Conservation (phyloP, 2,329 filamentous ascomycete genomes). For the Endocalyx cinctus region DNA sequence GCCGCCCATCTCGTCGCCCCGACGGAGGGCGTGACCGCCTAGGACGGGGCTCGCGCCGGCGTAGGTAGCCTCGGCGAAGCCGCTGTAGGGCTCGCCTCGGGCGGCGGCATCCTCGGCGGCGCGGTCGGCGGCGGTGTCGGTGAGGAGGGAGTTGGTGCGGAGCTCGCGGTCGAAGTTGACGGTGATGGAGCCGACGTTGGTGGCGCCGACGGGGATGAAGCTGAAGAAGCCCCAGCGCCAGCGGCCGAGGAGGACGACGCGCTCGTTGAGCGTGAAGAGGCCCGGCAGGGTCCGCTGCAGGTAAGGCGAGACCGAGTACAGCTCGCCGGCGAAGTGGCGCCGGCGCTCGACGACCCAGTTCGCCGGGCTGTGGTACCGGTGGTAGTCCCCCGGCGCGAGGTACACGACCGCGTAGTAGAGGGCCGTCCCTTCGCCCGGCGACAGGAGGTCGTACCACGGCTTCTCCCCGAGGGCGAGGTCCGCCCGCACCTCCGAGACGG, state of each 20-base stretch:
- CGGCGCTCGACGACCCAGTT: constrained; percentile 93
- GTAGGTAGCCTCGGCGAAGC: constrained; percentile 91
- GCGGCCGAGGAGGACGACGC: constrained; percentile 84
- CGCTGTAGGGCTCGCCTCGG: constrained; percentile 78
- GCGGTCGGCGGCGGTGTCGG: constrained; percentile 84
- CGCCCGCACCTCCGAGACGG: constrained; percentile 77
- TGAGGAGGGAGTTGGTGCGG: constrained; percentile 85
- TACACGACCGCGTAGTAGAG: constrained; percentile 96
- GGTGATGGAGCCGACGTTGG: constrained; percentile 94
- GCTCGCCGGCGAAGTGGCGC: constrained; percentile 94
- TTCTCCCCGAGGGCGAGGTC: constrained; percentile 71
- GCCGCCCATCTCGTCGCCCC: constrained; percentile 96
- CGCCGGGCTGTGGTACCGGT: constrained; percentile 93
- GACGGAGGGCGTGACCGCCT: constrained; percentile 74
- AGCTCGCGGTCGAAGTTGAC: constrained; percentile 96
- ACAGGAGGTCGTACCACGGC: constrained; percentile 67
- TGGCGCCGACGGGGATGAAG: constrained; percentile 92
- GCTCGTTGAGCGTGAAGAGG: constrained; percentile 93
- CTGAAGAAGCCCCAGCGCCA: constrained; percentile 99
- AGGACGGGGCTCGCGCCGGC: constrained; percentile 70
- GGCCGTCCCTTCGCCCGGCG: constrained; percentile 58
- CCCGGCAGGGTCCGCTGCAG: constrained; percentile 88
- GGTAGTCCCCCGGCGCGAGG: constrained; percentile 94
- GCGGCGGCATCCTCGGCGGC: constrained; percentile 75
- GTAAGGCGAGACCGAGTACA: constrained; percentile 93